Evolutionary conservation across 768 basidiomycete species (phyloP), one percentile per base, ranked within the genome.

Genomic region (Lyophyllum atratum): DNA sequence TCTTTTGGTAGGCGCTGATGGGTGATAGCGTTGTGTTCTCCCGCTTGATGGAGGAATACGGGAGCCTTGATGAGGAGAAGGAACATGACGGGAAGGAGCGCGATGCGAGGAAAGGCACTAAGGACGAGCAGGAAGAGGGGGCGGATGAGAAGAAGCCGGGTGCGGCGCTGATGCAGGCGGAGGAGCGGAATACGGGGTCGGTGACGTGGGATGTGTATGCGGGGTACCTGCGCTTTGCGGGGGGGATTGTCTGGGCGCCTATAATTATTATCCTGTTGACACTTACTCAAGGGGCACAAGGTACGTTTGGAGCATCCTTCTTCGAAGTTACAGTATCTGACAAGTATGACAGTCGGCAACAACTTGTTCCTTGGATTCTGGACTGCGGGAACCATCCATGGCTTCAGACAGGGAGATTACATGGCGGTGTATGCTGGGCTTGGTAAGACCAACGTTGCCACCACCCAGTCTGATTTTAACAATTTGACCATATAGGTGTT

Each of bases 281-380:
- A 4, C 46, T 87, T 0, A 70, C 69, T 10, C 83, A 90, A 65
- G 76, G 67, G 1, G 73, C 83, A 19, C 72, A 77, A 70, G 85
- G n/a, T n/a, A n/a, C n/a, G 85, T 84, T 19, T 17, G 68, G 49
- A 25, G 19, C 17, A 37, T 33, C 4, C 49, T 15, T 19, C 31
- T n/a, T 19, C 4, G 19, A 12, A 12, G 14, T 33, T 7, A 43
- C 25, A 9, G 29, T 28, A 8, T 43, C 54, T 8, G 37, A 21
- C 9, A 4, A 25, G 14, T 17, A 8, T 33, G 29, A 21, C 52
- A 82, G 88, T 91, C 29, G 83, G 79, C 0, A 86, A 82, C 60
- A 86, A 80, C 31, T 67, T 93, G 4, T 84, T 88, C 73, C 77
- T 93, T 19, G 89, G 89, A 0, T 90, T 85, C 61, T 93, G 90